Evolutionary conservation across 2,329 filamentous ascomycete species (phyloP), one percentile per base, ranked within the genome.

Genomic region (Colletotrichum horii): DNA sequence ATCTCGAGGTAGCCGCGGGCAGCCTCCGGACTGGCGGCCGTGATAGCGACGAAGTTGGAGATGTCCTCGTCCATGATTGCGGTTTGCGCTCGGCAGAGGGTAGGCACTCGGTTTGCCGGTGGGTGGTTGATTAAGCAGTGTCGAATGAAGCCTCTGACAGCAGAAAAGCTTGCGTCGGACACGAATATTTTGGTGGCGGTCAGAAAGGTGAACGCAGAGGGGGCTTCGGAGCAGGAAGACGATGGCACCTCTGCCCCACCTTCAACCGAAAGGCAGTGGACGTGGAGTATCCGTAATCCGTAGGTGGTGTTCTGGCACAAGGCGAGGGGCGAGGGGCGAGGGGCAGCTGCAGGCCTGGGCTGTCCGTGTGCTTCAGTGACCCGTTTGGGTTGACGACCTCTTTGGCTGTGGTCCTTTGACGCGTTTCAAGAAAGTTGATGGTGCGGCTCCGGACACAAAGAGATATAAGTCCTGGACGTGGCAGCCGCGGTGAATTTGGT

Each of bases 1-100:
- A 99, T 91, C 80, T 94, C 91, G 64, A 98, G 91, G 84, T 97
- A 98, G 79, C 94, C 94, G 77, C 92, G 91, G 34, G 96, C 97
- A 77, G 96, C 92, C 78, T 93, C 89, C 32, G 93, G 90, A 77
- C 89, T 92, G 75, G 94, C 91, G 79, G 93, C 93, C 52, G 97
- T 98, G 83, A 99, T 94, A 85, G 90, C 89, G 81, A 93, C 92
- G 83, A 99, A 98, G 81, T 93, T 92, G 78, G 91, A 91, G 79
- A 98, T 91, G 73, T 93, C 91, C 79, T 93, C 93, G 79, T 94
- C 94, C 93, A 95, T 95, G 77, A 79, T 83, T 79, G 61, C 11
- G 19, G 71, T 38, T 36, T 56, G 60, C 34, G 70, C 30, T n/a
- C 34, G 58, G 11, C 34, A 6, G n/a, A 3, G 30, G 56, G 15